Evolutionary conservation across 169 alveolate genomes (phyloP).

Genomic region (Plasmodium gonderi): DNA sequence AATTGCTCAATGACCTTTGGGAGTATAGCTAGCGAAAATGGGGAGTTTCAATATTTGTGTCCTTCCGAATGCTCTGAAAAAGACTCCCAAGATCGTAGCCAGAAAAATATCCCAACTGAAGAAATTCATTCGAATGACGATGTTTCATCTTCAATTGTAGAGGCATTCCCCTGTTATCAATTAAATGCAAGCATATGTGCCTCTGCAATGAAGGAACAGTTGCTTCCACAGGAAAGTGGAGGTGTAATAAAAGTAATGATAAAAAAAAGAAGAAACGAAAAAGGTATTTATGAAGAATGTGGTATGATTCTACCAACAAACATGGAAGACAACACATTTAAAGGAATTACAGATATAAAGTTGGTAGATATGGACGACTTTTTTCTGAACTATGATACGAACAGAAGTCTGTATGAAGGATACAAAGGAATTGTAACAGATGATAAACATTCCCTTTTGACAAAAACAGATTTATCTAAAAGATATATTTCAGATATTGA

Average conservation of each 20-base stretch:
- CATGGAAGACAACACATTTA: conserved; percentile 17
- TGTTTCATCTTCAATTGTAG: not conserved
- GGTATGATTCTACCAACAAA: conserved; percentile 41
- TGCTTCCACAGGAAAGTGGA: conserved; percentile 16
- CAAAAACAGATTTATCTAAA: conserved; percentile 57
- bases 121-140: not conserved
- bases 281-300: conserved; percentile 40
- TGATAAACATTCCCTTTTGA: conserved; percentile 51
- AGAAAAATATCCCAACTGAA: not conserved
- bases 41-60: conserved; percentile 50
- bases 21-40: conserved; percentile 24
- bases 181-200: conserved; percentile 37
- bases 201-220: conserved; percentile 38
- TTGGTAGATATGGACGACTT: conserved; percentile 72
- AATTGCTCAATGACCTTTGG: conserved; percentile 46
- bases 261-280: not conserved
- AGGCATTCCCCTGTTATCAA: conserved; percentile 4
- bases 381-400: conserved; percentile 33
- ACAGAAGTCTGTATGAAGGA: conserved; percentile 43
- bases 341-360: conserved; percentile 72
- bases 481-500: conserved; percentile 62
- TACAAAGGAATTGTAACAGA: conserved; percentile 74
- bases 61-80: conserved; percentile 12
- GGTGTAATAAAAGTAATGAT: conserved; percentile 41
- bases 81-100: not conserved